Evolutionary conservation across 305 asterid genomes (phyloP).

Genomic region (Euphrasia arctica): DNA sequence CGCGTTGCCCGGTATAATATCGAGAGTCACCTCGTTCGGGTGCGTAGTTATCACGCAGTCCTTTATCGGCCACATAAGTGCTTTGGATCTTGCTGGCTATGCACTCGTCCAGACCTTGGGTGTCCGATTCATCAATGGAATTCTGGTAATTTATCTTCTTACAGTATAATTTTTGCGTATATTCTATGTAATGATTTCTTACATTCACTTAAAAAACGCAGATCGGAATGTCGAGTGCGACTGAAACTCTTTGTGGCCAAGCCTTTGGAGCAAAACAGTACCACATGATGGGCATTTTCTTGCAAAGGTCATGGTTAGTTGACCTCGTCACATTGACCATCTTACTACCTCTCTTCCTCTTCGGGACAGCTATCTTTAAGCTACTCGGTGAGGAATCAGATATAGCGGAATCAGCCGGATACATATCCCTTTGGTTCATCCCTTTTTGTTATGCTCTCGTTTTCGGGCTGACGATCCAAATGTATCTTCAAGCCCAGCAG

Average conservation of each 20-base stretch:
- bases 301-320: constrained; percentile 54
- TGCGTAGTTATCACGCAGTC: constrained; percentile 46
- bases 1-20: constrained; percentile 58
- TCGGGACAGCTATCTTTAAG: constrained; percentile 38
- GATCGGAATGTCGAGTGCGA: constrained; percentile 59
- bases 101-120: constrained; percentile 52
- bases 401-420: constrained; percentile 38
- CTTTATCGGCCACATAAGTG: constrained; percentile 44
- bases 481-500: constrained; percentile 47
- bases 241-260: constrained; percentile 56
- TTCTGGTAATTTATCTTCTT: constrained; percentile 30
- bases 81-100: constrained; percentile 48
- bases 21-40: constrained; percentile 55
- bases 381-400: constrained; percentile 44
- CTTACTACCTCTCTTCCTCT: constrained; percentile 41
- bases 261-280: constrained; percentile 52
- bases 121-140: constrained; percentile 48
- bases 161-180: too few relatives aligned
- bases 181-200: too few relatives aligned
- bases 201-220: constrained; percentile 4
- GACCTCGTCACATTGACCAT: constrained; percentile 40
- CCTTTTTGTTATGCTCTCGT: constrained; percentile 35
- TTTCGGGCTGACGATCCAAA: constrained; percentile 39
- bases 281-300: constrained; percentile 59
- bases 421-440: constrained; percentile 42